Conservation (phyloP, 1,284 basidiomycete species). For the Phaffia rhodozyma region DNA sequence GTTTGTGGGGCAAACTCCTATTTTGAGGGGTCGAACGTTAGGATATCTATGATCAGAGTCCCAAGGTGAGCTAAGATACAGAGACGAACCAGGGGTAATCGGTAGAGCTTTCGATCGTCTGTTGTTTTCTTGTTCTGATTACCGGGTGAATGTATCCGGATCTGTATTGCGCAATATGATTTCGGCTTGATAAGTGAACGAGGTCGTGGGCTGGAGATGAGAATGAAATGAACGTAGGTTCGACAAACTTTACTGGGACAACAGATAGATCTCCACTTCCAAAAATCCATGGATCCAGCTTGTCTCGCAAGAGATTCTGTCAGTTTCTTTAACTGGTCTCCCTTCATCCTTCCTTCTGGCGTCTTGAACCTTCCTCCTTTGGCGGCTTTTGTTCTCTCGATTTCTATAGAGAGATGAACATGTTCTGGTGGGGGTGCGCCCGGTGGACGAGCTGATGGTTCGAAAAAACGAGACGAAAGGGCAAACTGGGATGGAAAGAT, state of each 20-base stretch:
- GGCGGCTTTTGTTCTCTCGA: background rate
- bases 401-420: background rate
- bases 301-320: background rate
- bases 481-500: conserved; percentile 68
- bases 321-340: background rate
- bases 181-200: background rate
- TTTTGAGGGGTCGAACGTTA: too few relatives aligned
- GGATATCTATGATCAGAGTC: too few relatives aligned
- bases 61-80: background rate
- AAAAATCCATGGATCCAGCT: background rate
- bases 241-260: conserved; percentile 12
- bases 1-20: conserved; percentile 14
- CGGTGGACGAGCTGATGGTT: too few relatives aligned
- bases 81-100: background rate
- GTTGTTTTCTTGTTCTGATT: too few relatives aligned
- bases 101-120: too few relatives aligned
- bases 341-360: conserved; percentile 40
- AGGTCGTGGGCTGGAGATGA: background rate
- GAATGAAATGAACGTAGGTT: background rate
- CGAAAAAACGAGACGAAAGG: conserved; percentile 39
- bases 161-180: background rate
- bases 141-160: background rate
- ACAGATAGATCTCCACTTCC: conserved; percentile 9
- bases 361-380: conserved; percentile 41
- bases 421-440: too few relatives aligned